Conservation (phyloP, 768 basidiomycete genomes). For the Macrolepiota dolichaula region DNA sequence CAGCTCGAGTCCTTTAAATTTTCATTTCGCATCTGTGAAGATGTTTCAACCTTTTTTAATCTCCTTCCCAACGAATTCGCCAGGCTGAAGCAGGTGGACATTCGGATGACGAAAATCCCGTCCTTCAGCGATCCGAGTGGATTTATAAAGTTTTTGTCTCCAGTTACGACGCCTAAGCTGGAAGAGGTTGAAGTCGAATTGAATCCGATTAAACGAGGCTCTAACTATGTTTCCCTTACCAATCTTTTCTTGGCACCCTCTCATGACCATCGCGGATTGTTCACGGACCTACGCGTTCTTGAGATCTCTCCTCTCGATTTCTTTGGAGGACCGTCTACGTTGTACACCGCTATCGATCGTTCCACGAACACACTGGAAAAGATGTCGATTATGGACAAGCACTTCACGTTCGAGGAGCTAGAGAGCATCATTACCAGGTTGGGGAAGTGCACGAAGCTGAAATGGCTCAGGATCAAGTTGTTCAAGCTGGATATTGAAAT, state of each 20-base stretch:
- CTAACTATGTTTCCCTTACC: slow-evolving; percentile 26
- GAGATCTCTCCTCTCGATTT: slow-evolving; percentile 40
- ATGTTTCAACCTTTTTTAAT: slow-evolving; percentile 38
- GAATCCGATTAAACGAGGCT: slow-evolving; percentile 30
- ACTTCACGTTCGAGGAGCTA: slow-evolving; percentile 31
- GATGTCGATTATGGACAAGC: slow-evolving; percentile 38
- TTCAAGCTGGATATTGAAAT: slow-evolving; percentile 26
- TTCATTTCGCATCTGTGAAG: slow-evolving; percentile 37
- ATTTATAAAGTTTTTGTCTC: slow-evolving; percentile 28
- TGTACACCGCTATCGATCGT: slow-evolving; percentile 28
- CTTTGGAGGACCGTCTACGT: slow-evolving; percentile 28
- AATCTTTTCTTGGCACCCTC: slow-evolving; percentile 30
- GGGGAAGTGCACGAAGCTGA: slow-evolving; percentile 21
- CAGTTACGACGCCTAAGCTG: slow-evolving; percentile 25
- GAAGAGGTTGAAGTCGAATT: slow-evolving; percentile 34
- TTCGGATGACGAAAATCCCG: slow-evolving; percentile 38
- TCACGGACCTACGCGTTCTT: slow-evolving; percentile 29
- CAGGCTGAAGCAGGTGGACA: slow-evolving; percentile 26
- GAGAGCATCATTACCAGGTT: slow-evolving; percentile 22
- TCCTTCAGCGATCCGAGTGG: slow-evolving; percentile 34
- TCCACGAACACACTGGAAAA: slow-evolving; percentile 28
- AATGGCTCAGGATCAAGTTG: slow-evolving; percentile 30
- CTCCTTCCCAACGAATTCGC: slow-evolving; percentile 27
- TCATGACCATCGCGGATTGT: slow-evolving; percentile 21
- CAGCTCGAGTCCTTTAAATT: slow-evolving; percentile 33